Evolutionary conservation across 352 stramenopile genomes (phyloP), one percentile per base, ranked within the genome.

Genomic region (Lagenidium giganteum): DNA sequence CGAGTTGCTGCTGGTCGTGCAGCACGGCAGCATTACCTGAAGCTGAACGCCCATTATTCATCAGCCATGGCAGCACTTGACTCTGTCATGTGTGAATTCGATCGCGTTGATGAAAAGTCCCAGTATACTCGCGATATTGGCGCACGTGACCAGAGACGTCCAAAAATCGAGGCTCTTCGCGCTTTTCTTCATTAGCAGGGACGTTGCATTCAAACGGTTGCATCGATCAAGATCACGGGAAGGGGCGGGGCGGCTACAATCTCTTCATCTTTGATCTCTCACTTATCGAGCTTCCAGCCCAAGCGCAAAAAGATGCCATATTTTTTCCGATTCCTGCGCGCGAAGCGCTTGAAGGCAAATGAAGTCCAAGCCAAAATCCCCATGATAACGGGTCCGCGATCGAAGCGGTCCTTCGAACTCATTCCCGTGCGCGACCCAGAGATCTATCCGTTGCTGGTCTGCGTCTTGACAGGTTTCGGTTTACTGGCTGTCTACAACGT

Each of bases 21-120:
- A 11, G 72, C 70, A 20, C 76, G 76, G 2, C 44, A 68, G 21
- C 68, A 82, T 9, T 88, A 83, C 29, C 55, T 88, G 18, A 51
- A 63, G 11, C 68, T 88, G 55, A 65, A 68, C 8, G 83, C 76
- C 3, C 72, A 88, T 41, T 85, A 72, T 29, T 42, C 86, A 44
- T 86, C 76, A 23, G 76, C 76, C 8, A 36, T 83, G 17, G 72
- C 72, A 13, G 76, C 76, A 3, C 46, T 88, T n/a, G 70, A 88
- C 61, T 61, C 57, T 7, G 70, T 65, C 12, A 52, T 86, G 16
- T 88, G 76, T 35, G 62, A 73, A 26, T 53, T 56, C 31, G 66
- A 88, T 38, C 66, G 50, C n/a, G n/a, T n/a, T n/a, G 70, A 77
- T 37, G 69, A 80, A 28, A 42, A 60, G 18, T 42, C 53, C 11